Conservation (phyloP, 257 asterid species). For the Coffea eugenioides region DNA sequence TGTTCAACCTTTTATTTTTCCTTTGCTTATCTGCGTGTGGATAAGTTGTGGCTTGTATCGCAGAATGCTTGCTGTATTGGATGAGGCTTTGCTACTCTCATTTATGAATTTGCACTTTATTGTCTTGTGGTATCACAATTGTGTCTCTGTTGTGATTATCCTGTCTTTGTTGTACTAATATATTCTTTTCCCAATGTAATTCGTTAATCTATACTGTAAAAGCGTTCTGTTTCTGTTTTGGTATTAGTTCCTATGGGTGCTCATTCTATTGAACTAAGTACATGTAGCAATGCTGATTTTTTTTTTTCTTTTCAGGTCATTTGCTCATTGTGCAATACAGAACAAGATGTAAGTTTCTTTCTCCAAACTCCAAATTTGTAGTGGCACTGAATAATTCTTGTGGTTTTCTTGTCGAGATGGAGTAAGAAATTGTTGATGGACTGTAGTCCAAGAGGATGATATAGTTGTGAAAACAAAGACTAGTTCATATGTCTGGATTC, state of each 20-base stretch:
- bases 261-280: neutral
- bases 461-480: neutral
- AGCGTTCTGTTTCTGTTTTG: neutral
- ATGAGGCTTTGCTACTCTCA: neutral
- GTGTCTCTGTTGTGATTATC: neutral
- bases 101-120: neutral
- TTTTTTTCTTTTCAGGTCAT: slow-evolving; percentile 39
- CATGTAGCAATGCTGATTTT: neutral
- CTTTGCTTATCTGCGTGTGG: neutral
- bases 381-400: neutral
- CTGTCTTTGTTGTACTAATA: neutral
- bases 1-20: neutral
- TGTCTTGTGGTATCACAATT: neutral
- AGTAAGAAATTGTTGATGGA: neutral
- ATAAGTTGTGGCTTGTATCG: neutral
- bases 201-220: neutral
- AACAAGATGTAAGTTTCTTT: slow-evolving; percentile 56
- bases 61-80: neutral
- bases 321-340: slow-evolving; percentile 52
- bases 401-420: neutral
- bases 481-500: neutral
- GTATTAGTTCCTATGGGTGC: neutral
- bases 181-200: neutral
- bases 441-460: neutral
- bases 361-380: neutral